Conservation (phyloP, 2,329 filamentous ascomycete genomes). For the Cryphonectria nitschkei region DNA sequence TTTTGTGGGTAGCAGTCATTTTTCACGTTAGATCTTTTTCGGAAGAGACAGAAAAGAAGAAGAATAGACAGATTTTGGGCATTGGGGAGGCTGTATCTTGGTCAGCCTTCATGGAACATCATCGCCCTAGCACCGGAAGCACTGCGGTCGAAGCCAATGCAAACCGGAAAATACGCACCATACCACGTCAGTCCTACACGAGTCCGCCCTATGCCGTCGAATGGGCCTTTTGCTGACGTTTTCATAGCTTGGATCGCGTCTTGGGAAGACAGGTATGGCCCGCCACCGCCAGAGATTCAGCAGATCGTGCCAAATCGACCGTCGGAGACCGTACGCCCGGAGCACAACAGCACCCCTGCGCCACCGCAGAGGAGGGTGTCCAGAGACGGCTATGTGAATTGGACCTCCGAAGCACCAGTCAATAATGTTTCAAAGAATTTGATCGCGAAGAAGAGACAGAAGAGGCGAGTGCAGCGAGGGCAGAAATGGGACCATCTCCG, state of each 20-base stretch:
- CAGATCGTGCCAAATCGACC: constrained; percentile 45
- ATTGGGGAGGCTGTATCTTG: neutral
- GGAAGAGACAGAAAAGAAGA: neutral
- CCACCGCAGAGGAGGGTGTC: constrained; percentile 49
- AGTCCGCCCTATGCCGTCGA: neutral
- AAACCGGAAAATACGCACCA: constrained; percentile 36
- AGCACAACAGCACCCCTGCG: constrained; percentile 48
- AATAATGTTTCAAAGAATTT: constrained; percentile 43
- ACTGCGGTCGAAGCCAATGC: constrained; percentile 27
- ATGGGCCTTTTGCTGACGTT: constrained; percentile 25
- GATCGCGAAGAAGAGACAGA: constrained; percentile 50
- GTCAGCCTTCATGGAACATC: constrained; percentile 22
- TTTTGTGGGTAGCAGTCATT: constrained; percentile 7
- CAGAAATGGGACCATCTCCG: constrained; percentile 65
- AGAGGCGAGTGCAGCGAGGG: constrained; percentile 52
- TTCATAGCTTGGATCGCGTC: constrained; percentile 54
- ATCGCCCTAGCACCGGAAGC: constrained; percentile 25
- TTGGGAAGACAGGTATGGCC: constrained; percentile 48
- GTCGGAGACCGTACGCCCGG: constrained; percentile 42
- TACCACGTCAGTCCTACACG: constrained; percentile 36
- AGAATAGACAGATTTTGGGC: neutral
- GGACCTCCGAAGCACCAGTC: constrained; percentile 41
- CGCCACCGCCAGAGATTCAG: constrained; percentile 42
- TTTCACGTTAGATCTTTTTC: neutral
- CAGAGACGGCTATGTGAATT: constrained; percentile 52